These are phyloP conservation scores for Citrullus amarus DNA, from an alignment of 306 rosid species.

Conservation along the genomic window DNA sequence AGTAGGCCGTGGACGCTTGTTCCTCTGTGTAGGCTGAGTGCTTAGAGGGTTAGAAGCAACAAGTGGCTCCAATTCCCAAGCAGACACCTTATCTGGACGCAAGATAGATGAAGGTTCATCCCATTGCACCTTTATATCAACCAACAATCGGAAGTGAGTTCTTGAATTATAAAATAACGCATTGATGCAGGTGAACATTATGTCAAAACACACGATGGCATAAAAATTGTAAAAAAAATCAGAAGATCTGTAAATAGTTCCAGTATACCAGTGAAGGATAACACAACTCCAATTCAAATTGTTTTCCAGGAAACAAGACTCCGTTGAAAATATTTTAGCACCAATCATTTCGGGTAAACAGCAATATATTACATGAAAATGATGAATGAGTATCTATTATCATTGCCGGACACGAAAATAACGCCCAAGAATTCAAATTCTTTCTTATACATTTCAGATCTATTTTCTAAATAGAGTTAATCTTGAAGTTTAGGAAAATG, in stretches of 20 bases:
- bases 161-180: not conserved
- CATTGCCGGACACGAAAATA: not conserved
- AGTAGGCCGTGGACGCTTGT: slow-evolving; percentile 75
- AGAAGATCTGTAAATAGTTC: no score
- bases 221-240: no score
- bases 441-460: not conserved
- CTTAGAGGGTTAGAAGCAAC: slow-evolving; percentile 51
- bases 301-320: not conserved
- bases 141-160: slow-evolving; percentile 1
- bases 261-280: not conserved
- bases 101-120: slow-evolving; percentile 83
- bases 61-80: slow-evolving; percentile 98
- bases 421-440: not conserved
- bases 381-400: not conserved
- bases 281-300: not conserved
- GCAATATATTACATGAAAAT: not conserved
- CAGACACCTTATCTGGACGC: slow-evolving; percentile 92
- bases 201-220: not conserved
- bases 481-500: not conserved
- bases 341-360: not conserved
- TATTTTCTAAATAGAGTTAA: not conserved
- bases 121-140: slow-evolving; percentile 80
- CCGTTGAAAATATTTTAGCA: not conserved
- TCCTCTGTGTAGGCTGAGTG: slow-evolving; percentile 66
- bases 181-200: not conserved